phyloP scores from a whole-genome alignment of 306 rosid genomes.

The Rosa persica region DNA sequence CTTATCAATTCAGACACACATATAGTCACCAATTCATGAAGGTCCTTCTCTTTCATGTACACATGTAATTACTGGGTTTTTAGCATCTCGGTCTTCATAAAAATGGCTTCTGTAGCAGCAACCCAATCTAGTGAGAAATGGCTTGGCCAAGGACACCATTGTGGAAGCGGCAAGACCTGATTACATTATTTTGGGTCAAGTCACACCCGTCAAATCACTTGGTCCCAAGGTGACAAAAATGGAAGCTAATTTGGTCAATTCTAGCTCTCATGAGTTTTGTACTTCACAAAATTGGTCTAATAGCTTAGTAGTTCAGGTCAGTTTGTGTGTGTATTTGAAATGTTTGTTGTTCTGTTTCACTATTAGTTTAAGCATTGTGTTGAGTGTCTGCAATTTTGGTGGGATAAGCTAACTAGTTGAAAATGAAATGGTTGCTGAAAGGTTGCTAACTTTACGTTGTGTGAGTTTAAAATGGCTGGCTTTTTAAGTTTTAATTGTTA shows the following conservation, averaged over 20 bases:
- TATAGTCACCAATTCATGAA: constrained; percentile 35
- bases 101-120: constrained; percentile 41
- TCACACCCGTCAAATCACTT: constrained; percentile 59
- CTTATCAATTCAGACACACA: neutral
- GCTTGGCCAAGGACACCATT: constrained; percentile 69
- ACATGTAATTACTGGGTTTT: neutral
- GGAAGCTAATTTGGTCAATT: neutral
- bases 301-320: too few species aligned
- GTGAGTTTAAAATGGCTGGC: too few species aligned
- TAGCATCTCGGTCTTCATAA: neutral
- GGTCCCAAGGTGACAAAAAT: constrained; percentile 59
- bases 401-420: neutral
- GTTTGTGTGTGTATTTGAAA: neutral
- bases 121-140: constrained; percentile 69
- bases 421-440: neutral
- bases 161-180: constrained; percentile 96
- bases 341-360: neutral
- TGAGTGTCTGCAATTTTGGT: neutral
- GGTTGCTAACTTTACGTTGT: too few species aligned
- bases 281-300: too few species aligned
- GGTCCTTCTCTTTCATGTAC: constrained; percentile 35
- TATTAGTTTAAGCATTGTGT: neutral
- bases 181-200: constrained; percentile 81
- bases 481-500: neutral
- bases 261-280: neutral